Conservation (phyloP, 208 protist species). For the Endotrypanum monterogeii region DNA sequence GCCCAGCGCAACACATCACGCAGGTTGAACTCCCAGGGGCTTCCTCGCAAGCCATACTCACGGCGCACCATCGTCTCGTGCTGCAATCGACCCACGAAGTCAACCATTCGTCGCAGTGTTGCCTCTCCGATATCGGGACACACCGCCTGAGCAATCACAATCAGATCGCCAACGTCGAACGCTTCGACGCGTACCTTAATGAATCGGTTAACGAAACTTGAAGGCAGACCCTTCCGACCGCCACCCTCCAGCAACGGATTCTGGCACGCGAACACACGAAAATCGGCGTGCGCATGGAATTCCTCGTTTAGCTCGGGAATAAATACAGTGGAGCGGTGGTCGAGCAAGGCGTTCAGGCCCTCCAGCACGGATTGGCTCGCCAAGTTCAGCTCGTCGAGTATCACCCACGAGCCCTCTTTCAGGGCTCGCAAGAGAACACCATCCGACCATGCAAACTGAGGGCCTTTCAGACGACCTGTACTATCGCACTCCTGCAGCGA, state of each 20-base stretch:
- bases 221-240: slow-evolving; percentile 99
- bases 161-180: slow-evolving; percentile 87
- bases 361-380: slow-evolving; percentile 99
- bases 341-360: slow-evolving; percentile 99
- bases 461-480: slow-evolving; percentile 25
- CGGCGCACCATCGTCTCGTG: slow-evolving; percentile 87
- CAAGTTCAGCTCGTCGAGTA: slow-evolving; percentile 99
- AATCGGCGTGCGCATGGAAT: slow-evolving; percentile 85
- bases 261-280: slow-evolving; percentile 99
- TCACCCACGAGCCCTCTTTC: slow-evolving; percentile 97
- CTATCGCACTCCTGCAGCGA: slow-evolving; percentile 48
- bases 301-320: slow-evolving; percentile 93
- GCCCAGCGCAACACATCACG: slow-evolving; percentile 99
- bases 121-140: slow-evolving; percentile 72
- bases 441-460: slow-evolving; percentile 98
- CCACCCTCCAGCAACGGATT: slow-evolving; percentile 98
- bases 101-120: slow-evolving; percentile 92
- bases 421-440: slow-evolving; percentile 97
- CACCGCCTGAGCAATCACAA: slow-evolving; percentile 81
- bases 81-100: slow-evolving; percentile 94
- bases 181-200: slow-evolving; percentile 95
- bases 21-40: slow-evolving; percentile 99
- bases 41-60: slow-evolving; percentile 89
- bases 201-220: slow-evolving; percentile 99
- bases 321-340: slow-evolving; percentile 97